These are phyloP conservation scores for Tylopilus balloui DNA, from an alignment of 768 basidiomycete species.

Conservation along the genomic window DNA sequence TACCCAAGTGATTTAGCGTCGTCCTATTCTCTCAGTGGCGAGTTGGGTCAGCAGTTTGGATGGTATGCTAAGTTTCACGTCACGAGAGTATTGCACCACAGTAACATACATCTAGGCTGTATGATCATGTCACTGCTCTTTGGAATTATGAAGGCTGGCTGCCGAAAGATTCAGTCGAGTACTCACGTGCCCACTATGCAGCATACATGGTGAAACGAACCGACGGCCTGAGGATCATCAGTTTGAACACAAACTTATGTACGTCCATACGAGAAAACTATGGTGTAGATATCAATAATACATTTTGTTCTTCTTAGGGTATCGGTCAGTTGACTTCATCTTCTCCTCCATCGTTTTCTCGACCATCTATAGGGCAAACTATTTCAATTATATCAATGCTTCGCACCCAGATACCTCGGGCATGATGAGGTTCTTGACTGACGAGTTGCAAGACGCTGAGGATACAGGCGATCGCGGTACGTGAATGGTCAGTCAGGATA, in stretches of 20 bases:
- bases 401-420: constrained; percentile 66
- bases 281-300: not conserved
- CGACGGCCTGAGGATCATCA: constrained; percentile 68
- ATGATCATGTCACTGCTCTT: constrained; percentile 65
- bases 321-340: constrained; percentile 20
- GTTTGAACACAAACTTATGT: constrained; percentile 77
- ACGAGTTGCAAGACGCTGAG: constrained; percentile 75
- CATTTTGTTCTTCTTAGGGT: constrained; percentile 25
- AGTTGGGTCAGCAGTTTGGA: constrained; percentile 56
- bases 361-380: constrained; percentile 47
- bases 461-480: constrained; percentile 70
- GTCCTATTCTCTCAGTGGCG: constrained; percentile 51
- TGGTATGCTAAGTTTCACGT: constrained; percentile 41
- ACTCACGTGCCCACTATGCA: constrained; percentile 65
- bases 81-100: not conserved
- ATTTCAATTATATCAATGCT: constrained; percentile 75
- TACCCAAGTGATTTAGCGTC: constrained; percentile 58
- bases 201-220: constrained; percentile 65
- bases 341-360: constrained; percentile 4
- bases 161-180: constrained; percentile 47
- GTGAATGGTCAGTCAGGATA: constrained; percentile 6
- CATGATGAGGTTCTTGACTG: constrained; percentile 72
- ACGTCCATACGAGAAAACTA: constrained; percentile 24
- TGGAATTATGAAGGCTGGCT: constrained; percentile 75
- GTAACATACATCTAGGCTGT: constrained; percentile 49